phyloP scores from a whole-genome alignment of 305 asterid genomes.

The Solanum hybrid region DNA sequence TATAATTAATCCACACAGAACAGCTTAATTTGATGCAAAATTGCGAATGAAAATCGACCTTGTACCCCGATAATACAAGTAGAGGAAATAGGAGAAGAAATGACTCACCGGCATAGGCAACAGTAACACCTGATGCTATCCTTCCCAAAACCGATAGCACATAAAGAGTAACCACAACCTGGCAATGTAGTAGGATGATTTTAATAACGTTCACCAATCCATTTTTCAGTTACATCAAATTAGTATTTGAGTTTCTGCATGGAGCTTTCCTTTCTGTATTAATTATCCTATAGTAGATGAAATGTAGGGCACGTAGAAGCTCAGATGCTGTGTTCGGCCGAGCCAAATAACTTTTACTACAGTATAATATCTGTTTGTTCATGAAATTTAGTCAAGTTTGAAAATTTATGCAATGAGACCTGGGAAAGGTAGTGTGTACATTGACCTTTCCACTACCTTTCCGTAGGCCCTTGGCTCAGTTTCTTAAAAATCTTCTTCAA shows the following conservation, averaged over 20 bases:
- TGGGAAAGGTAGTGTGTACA: neutral
- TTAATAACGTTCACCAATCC: neutral
- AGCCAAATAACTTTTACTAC: neutral
- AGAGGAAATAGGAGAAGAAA: neutral
- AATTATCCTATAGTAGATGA: neutral
- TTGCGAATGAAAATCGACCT: neutral
- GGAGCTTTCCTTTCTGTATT: neutral
- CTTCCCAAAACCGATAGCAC: slow-evolving; percentile 76
- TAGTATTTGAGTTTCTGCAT: neutral
- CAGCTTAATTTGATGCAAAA: neutral
- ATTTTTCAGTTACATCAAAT: neutral
- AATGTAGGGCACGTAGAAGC: neutral
- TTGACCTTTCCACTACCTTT: neutral
- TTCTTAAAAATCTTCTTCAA: neutral
- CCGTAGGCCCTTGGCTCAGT: neutral
- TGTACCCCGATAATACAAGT: neutral
- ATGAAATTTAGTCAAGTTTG: neutral
- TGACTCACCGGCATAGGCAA: slow-evolving; percentile 69
- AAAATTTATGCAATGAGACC: neutral
- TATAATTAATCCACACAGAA: neutral
- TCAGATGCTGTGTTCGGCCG: neutral
- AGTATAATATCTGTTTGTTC: neutral
- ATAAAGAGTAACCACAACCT: slow-evolving; percentile 72
- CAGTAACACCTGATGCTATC: slow-evolving; percentile 65
- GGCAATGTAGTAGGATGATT: slow-evolving; percentile 5